phyloP scores from a whole-genome alignment of 805 yeast species.

The Candida xiaguanensis region DNA sequence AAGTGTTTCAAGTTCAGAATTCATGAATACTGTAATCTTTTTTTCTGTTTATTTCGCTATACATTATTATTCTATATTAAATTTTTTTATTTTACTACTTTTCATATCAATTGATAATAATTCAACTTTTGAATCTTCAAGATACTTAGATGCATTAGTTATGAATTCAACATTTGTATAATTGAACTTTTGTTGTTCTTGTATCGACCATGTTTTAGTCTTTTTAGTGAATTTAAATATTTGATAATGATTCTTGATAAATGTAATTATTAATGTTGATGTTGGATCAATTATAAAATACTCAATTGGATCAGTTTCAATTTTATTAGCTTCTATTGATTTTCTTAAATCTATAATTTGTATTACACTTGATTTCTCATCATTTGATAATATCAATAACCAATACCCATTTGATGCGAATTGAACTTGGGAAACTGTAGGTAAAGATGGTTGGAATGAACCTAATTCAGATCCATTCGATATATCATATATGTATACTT shows the following conservation, averaged over 20 bases:
- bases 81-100: not conserved
- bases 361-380: constrained; percentile 18
- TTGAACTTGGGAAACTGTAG: constrained; percentile 28
- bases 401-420: constrained; percentile 69
- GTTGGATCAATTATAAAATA: constrained; percentile 35
- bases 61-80: not conserved
- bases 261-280: constrained; percentile 26
- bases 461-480: constrained; percentile 31
- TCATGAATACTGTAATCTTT: not conserved
- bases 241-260: constrained; percentile 15
- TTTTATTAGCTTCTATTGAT: constrained; percentile 20
- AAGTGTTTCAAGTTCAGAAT: constrained; percentile 18
- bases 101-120: not conserved
- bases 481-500: constrained; percentile 37
- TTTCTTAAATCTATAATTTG: constrained; percentile 52
- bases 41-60: not conserved
- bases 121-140: not conserved
- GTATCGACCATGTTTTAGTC: constrained; percentile 32
- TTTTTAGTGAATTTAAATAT: constrained; percentile 38
- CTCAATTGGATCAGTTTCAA: constrained; percentile 18
- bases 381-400: constrained; percentile 35
- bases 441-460: constrained; percentile 24
- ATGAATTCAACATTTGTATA: not conserved
- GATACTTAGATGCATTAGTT: constrained; percentile 1
- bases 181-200: not conserved